A percentile compares a stretch with the other conserved stretches of the same genome.
phyloP scores from a whole-genome alignment of 2,329 filamentous ascomycete genomes.

The Calonectria hawksworthii region DNA sequence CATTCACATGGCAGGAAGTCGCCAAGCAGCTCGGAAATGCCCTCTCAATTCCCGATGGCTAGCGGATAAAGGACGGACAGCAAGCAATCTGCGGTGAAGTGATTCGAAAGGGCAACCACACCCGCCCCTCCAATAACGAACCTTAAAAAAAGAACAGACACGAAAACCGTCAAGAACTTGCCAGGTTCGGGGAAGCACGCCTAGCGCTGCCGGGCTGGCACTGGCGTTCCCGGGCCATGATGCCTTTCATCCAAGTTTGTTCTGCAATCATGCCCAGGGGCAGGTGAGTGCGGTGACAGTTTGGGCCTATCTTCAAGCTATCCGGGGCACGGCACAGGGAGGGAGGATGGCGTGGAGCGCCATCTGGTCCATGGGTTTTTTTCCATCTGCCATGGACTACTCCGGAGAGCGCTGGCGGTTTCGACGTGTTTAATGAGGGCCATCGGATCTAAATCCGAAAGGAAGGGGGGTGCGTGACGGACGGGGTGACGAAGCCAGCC shows the following conservation, averaged over 20 bases:
- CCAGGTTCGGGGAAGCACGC: slow-evolving; percentile 13
- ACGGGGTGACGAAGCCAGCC: background rate
- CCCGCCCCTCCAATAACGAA: background rate
- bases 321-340: slow-evolving; percentile 20
- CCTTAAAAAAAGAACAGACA: slow-evolving; percentile 18
- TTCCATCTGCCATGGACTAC: background rate
- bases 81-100: background rate
- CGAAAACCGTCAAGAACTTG: slow-evolving; percentile 15
- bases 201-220: slow-evolving; percentile 6
- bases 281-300: slow-evolving; percentile 6
- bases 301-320: slow-evolving; percentile 5
- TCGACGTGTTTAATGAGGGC: slow-evolving; percentile 8
- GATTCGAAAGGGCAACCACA: background rate
- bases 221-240: background rate
- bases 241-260: background rate
- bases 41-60: background rate
- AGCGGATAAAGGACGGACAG: background rate
- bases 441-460: background rate
- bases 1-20: background rate
- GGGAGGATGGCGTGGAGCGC: slow-evolving; percentile 1
- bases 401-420: slow-evolving; percentile 18
- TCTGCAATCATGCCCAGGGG: slow-evolving; percentile 3
- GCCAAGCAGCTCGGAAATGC: background rate
- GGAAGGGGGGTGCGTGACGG: background rate
- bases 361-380: background rate